Evolutionary conservation across 305 asterid genomes (phyloP), one percentile per base, ranked within the genome.

Genomic region (Fraxinus angustifolia): DNA sequence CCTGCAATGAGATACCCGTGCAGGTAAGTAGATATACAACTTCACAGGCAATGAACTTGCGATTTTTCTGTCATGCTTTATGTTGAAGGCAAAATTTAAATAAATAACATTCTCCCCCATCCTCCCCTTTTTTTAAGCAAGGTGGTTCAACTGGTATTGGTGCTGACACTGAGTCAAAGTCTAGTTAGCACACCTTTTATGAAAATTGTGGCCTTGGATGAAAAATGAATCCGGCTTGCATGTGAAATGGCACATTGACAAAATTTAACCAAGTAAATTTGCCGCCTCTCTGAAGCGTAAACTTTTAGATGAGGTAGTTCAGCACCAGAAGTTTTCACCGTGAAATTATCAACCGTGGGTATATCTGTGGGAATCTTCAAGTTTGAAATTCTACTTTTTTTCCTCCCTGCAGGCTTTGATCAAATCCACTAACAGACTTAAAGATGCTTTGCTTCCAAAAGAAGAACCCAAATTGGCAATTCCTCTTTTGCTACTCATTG

Each of bases 401-500:
- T 3, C 71, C 77, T 81, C 62, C 62, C 74, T 86, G 84, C 98
- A 96, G 99, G 98, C 98, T 30, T 89, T 94, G 91, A 85, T 90
- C 79, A 96, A 96, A 91, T 96, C 99, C 68, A 96, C 96, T 12
- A 96, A 91, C 87, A 88, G 99, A 86, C 97, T 96, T 79, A 87
- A 98, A 82, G 99, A 96, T 90, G 88, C 98, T 80, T 88, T 96
- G 89, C 92, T 96, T 72, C 90, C 99, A 48, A 94, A 90, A 89
- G 98, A 96, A 17, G 98, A 96, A 42, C 97, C 93, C 16, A 94
- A 91, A 85, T 80, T 93, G 92, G 99, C 98, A 7, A 81, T 96
- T 86, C 99, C 99, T n/a, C 99, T 96, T 79, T 82, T 96, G 89
- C 90, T 96, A 76, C 97, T 96, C 87, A 88, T 96, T 85, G 97